These are phyloP conservation scores for Bolboschoenus planiculmis DNA, from an alignment of 176 grass and related monocot genomes.

Conservation along the genomic window DNA sequence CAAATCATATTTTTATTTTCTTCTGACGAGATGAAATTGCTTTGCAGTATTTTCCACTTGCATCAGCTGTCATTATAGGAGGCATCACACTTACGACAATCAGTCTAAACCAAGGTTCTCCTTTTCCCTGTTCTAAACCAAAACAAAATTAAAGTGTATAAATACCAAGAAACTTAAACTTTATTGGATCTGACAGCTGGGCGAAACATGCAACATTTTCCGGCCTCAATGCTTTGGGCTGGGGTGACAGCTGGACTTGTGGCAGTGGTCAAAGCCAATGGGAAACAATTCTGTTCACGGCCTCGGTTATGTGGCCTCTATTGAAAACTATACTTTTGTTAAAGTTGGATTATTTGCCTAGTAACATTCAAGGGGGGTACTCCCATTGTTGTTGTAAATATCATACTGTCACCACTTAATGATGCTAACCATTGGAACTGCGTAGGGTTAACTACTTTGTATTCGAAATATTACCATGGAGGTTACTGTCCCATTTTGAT, in stretches of 20 bases:
- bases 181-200: conserved; percentile 32
- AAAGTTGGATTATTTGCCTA: not conserved
- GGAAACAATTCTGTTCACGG: conserved; percentile 86
- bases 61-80: conserved; percentile 82
- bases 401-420: not conserved
- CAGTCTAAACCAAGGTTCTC: conserved; percentile 82
- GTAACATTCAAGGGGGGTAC: not conserved
- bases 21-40: not conserved
- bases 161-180: not conserved
- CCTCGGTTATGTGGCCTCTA: conserved; percentile 73
- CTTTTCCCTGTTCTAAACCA: not conserved
- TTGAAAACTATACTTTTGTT: conserved; percentile 23
- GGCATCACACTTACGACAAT: conserved; percentile 76
- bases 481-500: not conserved
- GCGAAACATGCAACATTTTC: conserved; percentile 44
- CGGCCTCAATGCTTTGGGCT: conserved; percentile 52
- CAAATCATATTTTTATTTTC: conserved; percentile 15
- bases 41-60: conserved; percentile 78
- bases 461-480: not conserved
- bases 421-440: not conserved
- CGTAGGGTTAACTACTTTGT: not conserved
- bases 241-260: conserved; percentile 74
- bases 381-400: conserved; percentile 21
- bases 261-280: conserved; percentile 90
- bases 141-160: not conserved